Evolutionary conservation across 176 grass and related monocot species (phyloP), one percentile per base, ranked within the genome.

Genomic region (Ensete ventricosum): DNA sequence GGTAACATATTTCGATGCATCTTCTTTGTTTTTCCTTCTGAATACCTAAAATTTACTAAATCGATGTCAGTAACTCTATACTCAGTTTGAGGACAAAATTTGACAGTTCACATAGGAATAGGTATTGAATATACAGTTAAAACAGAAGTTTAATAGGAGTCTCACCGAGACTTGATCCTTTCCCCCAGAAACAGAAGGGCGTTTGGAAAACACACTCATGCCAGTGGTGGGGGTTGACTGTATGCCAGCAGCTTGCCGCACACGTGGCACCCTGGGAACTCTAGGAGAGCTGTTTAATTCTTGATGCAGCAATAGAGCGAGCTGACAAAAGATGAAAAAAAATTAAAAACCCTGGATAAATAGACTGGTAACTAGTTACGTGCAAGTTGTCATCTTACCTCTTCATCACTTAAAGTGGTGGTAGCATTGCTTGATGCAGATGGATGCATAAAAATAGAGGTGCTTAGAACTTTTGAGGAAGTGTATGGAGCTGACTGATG

Each of bases 221-320:
- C 84, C 85, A 84, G 83, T 84, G 58, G 82, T 54, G 63, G 85
- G 81, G 23, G 79, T 60, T 34, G 82, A 84, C 63, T 92, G 94
- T 55, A 77, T 69, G 76, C 82, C 83, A 82, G 76, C 52, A 66
- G 90, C 77, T 77, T 98, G 95, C 70, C 89, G 84, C 80, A 89
- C 55, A 77, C 95, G 90, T 76, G 90, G 88, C 51, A 98, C 90
- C 88, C 95, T 93, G 22, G 95, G 95, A 76, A 98, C 95, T 82
- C 95, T 98, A 26, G 95, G 90, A 57, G 95, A 98, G 75, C 95
- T 98, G 82, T 98, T 98, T 80, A 98, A 83, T 87, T 98, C 90
- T 82, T 98, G 95, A 87, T 98, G 95, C 73, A 98, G 80, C 74
- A 98, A 73, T 54, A 98, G 83, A 55, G 95, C 95, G 77, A 98